Evolutionary conservation across 208 protist genomes (phyloP).

Genomic region (Plasmodiophora brassicae): DNA sequence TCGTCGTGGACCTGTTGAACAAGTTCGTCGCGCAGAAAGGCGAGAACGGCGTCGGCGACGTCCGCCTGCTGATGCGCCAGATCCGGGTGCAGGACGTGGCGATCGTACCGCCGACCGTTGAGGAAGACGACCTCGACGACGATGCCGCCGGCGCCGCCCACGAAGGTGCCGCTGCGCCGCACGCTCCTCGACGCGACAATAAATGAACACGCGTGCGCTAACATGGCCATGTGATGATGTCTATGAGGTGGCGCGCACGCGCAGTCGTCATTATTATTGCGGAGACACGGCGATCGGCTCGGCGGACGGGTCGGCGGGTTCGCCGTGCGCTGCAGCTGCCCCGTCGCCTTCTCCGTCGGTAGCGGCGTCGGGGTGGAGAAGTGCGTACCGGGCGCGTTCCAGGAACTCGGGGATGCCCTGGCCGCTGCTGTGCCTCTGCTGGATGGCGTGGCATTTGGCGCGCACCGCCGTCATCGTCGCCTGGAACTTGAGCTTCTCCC

Average conservation of each 20-base stretch:
- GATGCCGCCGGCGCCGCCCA: no score
- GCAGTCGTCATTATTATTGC: no score
- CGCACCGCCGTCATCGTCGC: not conserved
- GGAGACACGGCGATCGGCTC: no score
- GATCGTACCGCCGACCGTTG: not conserved
- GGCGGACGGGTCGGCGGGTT: no score
- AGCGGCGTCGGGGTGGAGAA: slow-evolving; percentile 1
- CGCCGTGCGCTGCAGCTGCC: no score
- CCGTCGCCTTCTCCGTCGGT: no score
- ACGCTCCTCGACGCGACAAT: no score
- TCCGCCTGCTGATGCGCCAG: not conserved
- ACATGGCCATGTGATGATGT: no score
- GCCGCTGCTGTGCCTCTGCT: not conserved
- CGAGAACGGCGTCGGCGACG: not conserved
- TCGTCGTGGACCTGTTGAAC: not conserved
- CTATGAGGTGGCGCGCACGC: no score
- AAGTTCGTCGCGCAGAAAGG: no score
- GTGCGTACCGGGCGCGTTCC: not conserved
- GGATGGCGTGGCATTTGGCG: not conserved
- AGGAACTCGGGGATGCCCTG: not conserved
- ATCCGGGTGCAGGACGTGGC: not conserved
- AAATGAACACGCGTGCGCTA: no score
- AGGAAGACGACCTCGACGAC: not conserved
- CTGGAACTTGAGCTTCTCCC: slow-evolving; percentile 18
- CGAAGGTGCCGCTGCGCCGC: no score